A percentile compares a stretch with the other conserved stretches of the same genome.
These are phyloP conservation scores for Symbiodinium pilosum DNA, from an alignment of 73 alveolate species.

Conservation along the genomic window DNA sequence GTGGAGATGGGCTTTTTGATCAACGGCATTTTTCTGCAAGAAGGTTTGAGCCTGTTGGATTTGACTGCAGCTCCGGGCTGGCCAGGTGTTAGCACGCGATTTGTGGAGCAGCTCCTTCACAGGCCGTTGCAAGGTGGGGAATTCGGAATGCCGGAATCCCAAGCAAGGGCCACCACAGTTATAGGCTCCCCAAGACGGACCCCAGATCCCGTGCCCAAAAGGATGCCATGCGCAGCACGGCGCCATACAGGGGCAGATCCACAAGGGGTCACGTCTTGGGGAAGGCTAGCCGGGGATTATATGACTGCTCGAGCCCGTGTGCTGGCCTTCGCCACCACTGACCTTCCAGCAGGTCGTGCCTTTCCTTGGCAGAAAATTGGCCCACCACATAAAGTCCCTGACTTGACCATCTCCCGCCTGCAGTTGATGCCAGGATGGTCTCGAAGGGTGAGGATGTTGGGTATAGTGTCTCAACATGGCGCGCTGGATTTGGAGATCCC, in stretches of 20 bases:
- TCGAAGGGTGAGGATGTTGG: slow-evolving; percentile 46
- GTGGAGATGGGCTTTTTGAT: slow-evolving; percentile 58
- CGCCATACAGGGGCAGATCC: slow-evolving; percentile 56
- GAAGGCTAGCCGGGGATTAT: background rate
- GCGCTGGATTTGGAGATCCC: slow-evolving; percentile 74
- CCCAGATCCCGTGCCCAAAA: background rate
- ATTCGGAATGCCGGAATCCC: background rate
- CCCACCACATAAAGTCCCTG: slow-evolving; percentile 17
- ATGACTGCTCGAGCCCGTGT: slow-evolving; percentile 22
- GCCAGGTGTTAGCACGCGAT: slow-evolving; percentile 40
- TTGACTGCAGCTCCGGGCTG: slow-evolving; percentile 54
- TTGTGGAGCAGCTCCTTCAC: slow-evolving; percentile 61
- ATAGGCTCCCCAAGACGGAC: slow-evolving; percentile 26
- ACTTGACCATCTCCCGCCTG: background rate
- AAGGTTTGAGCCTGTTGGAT: slow-evolving; percentile 57
- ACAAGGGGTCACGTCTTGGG: slow-evolving; percentile 52
- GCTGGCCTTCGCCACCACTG: background rate
- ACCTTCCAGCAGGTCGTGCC: background rate
- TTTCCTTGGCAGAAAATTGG: slow-evolving; percentile 40
- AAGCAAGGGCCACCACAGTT: slow-evolving; percentile 12
- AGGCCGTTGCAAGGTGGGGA: slow-evolving; percentile 22
- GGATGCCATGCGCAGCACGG: slow-evolving; percentile 33
- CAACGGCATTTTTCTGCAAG: slow-evolving; percentile 26
- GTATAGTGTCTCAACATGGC: slow-evolving; percentile 29
- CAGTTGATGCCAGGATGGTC: slow-evolving; percentile 30